Conservation (phyloP, 78 protist species). For the Neovahlkampfia damariscottae region DNA sequence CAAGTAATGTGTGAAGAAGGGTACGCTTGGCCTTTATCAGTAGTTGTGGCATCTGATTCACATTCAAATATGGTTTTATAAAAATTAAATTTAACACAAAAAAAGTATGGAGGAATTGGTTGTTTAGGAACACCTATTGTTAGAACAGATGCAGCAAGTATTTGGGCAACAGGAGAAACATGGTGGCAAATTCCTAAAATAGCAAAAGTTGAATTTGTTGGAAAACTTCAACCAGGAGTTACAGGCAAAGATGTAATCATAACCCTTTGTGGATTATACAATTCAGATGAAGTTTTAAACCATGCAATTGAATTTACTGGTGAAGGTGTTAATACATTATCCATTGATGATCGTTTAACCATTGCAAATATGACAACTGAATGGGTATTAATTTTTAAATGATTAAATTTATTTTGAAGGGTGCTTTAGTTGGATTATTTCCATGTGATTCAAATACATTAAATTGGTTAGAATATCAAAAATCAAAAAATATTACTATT, state of each 20-base stretch:
- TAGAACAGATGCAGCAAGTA: conserved; percentile 60
- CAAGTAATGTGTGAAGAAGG: conserved; percentile 64
- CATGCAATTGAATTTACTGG: conserved; percentile 46
- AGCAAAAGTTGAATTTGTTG: conserved; percentile 7
- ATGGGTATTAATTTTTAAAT: too few species aligned
- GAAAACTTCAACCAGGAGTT: conserved; percentile 35
- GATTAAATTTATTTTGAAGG: too few species aligned
- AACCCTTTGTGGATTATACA: conserved; percentile 49
- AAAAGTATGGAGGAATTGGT: conserved; percentile 51
- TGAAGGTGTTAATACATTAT: conserved; percentile 5
- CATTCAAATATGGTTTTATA: conserved; percentile 50
- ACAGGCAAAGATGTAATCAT: conserved; percentile 63
- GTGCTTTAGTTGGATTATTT: conserved; percentile 62
- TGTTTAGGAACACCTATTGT: conserved; percentile 62
- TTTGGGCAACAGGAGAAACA: conserved; percentile 53
- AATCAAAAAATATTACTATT: background rate
- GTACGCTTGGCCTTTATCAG: conserved; percentile 24
- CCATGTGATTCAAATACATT: conserved; percentile 27
- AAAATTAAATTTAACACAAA: background rate
- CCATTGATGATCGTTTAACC: conserved; percentile 43
- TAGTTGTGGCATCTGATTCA: conserved; percentile 56
- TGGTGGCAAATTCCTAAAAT: conserved; percentile 61
- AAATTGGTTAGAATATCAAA: conserved; percentile 26
- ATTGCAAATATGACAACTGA: conserved; percentile 67
- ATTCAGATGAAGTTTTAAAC: conserved; percentile 53